Base-by-base conservation (phyloP, 495 filamentous ascomycete genomes). In the Aspergillus leporis region DNA sequence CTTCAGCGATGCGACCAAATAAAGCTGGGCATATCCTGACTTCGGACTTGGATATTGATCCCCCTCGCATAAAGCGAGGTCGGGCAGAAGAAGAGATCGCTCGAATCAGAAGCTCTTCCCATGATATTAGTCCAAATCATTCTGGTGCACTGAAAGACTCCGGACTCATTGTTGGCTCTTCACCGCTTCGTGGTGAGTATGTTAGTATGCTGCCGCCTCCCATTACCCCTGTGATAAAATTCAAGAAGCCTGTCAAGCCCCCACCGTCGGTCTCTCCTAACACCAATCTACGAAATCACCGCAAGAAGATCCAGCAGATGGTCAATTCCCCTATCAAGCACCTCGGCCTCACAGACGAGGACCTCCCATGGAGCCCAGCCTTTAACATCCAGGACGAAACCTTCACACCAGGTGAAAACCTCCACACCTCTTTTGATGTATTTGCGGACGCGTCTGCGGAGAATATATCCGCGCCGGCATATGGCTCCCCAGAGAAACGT, bases 61-160 rank as follows among this genome's bases (percentile, higher is more conserved):
- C 87, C 16, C 89, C 86, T 31, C 85, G 85, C 50, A 85, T 92
- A 55, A 96, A 93, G 74, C 85, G 90, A 53, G 94, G 94, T 22
- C 87, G 94, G 46, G 90, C 94, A 12, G 94, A 98, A 67, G 94
- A 93, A 63, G 94, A 97, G 74, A 97, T 98, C 76, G 90, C 90
- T 47, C 90, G 94, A 32, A 91, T 97, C 28, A 89, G 94, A 59
- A 90, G 87, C 55, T 96, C 92, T 5, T 97, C 91, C 4, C 91
- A 93, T 67, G 94, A 97, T 62, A 68, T 78, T 9, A 97, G 93
- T 64, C 94, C 94, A 23, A 89, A 76, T 74, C 77, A 92, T 79
- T 77, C 83, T 3, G 67, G 73, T 19, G 78, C 65, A 36, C 67
- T 73, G 71, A 81, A 76, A 65, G 75, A 68, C 6, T 61, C 71